A percentile compares a stretch with the other conserved stretches of the same genome.
These are phyloP conservation scores for Trichophyton schoenleinii DNA, from an alignment of 2,329 filamentous ascomycete species.

Conservation along the genomic window DNA sequence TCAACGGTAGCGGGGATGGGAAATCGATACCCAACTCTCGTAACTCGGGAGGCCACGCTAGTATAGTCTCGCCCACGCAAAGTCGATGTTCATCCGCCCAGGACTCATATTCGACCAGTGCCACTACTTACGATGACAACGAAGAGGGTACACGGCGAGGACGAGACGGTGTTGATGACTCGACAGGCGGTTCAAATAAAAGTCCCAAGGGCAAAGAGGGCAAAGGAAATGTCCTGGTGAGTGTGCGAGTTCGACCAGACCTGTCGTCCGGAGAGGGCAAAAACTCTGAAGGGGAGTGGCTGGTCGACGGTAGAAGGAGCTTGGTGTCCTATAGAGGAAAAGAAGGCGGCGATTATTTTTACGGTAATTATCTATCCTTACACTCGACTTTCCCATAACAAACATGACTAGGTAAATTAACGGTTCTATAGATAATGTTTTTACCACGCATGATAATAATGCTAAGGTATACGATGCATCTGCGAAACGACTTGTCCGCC, in stretches of 20 bases:
- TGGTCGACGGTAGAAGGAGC: conserved; percentile 72
- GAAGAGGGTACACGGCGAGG: conserved; percentile 39
- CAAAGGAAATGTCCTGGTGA: conserved; percentile 93
- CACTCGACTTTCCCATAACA: background rate
- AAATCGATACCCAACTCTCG: conserved; percentile 56
- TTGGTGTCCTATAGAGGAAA: conserved; percentile 74
- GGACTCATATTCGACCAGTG: conserved; percentile 81
- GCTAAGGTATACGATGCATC: conserved; percentile 86
- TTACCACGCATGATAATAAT: conserved; percentile 87
- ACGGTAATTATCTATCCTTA: conserved; percentile 46
- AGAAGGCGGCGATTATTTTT: conserved; percentile 84
- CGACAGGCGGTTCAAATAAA: conserved; percentile 20
- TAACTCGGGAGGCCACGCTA: conserved; percentile 63
- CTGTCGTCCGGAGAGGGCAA: conserved; percentile 49
- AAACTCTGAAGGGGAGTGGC: conserved; percentile 70
- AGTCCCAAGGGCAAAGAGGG: conserved; percentile 46
- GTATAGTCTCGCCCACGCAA: conserved; percentile 68
- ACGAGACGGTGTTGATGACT: conserved; percentile 21
- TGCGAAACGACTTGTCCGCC: conserved; percentile 82
- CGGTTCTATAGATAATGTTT: conserved; percentile 68
- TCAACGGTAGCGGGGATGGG: conserved; percentile 67
- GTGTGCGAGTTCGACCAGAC: conserved; percentile 84
- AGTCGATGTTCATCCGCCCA: conserved; percentile 87
- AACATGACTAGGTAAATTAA: background rate
- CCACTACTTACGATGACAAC: conserved; percentile 74